Evolutionary conservation across 495 filamentous ascomycete genomes (phyloP).

Genomic region (Pyrenula aspistea): DNA sequence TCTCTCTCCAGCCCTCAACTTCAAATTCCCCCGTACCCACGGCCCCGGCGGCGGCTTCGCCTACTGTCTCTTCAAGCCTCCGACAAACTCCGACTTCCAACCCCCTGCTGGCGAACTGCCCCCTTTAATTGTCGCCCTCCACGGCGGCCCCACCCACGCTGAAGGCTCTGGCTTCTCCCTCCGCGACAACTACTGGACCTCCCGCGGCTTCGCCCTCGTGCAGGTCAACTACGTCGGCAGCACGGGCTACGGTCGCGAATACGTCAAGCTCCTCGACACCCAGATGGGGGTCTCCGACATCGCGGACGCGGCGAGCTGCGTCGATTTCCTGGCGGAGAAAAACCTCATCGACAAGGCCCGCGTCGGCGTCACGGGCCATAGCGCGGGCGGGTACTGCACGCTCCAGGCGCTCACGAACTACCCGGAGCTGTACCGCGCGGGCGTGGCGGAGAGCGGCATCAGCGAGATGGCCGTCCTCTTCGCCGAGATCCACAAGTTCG

Average conservation of each 20-base stretch:
- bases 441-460: conserved; percentile 17
- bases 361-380: conserved; percentile 33
- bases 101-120: conserved; percentile 17
- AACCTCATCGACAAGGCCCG: conserved; percentile 20
- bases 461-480: conserved; percentile 26
- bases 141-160: conserved; percentile 37
- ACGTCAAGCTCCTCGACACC: conserved; percentile 28
- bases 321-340: conserved; percentile 21
- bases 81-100: conserved; percentile 26
- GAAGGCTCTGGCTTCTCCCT: conserved; percentile 18
- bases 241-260: conserved; percentile 33
- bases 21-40: conserved; percentile 21
- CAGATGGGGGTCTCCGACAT: conserved; percentile 32
- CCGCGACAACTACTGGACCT: conserved; percentile 35
- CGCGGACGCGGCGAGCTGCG: conserved; percentile 29
- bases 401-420: conserved; percentile 23
- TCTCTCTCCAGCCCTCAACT: conserved; percentile 18
- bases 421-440: conserved; percentile 11
- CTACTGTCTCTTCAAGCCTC: conserved; percentile 31
- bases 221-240: conserved; percentile 37
- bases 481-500: conserved; percentile 38
- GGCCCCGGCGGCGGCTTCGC: conserved; percentile 11
- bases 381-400: conserved; percentile 36
- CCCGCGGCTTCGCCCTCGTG: conserved; percentile 35
- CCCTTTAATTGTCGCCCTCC: conserved; percentile 30